Percentiles rank a stretch among this genome's conserved stretches.
These are phyloP conservation scores for Chalaropsis thielavioides DNA, from an alignment of 2,329 filamentous ascomycete genomes.

Conservation along the genomic window DNA sequence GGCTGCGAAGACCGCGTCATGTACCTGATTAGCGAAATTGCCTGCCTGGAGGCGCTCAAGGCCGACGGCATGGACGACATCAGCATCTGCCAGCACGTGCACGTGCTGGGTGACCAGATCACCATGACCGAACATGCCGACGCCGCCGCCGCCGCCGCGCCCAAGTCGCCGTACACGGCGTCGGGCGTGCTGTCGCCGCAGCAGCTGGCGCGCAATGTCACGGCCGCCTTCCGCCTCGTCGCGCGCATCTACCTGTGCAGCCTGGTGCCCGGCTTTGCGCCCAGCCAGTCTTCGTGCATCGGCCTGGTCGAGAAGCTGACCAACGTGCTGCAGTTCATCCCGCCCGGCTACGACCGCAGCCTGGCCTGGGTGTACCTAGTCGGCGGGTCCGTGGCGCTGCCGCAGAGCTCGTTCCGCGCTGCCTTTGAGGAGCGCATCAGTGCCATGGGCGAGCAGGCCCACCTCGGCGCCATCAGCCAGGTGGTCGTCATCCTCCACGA, in stretches of 20 bases:
- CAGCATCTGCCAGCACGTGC: constrained; percentile 75
- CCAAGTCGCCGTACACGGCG: constrained; percentile 35
- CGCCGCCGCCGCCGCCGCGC: constrained; percentile 32
- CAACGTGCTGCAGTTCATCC: constrained; percentile 65
- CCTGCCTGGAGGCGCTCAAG: constrained; percentile 85
- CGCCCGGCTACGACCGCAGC: constrained; percentile 76
- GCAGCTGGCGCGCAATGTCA: constrained; percentile 78
- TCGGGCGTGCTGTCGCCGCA: constrained; percentile 67
- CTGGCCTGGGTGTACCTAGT: constrained; percentile 89
- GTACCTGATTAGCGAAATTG: constrained; percentile 96
- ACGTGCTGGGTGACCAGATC: constrained; percentile 75
- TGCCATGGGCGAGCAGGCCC: constrained; percentile 60
- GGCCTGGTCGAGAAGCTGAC: constrained; percentile 67
- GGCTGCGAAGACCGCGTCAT: constrained; percentile 94
- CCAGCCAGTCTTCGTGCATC: constrained; percentile 56
- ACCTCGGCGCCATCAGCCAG: constrained; percentile 73
- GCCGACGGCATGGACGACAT: constrained; percentile 70
- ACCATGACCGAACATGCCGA: constrained; percentile 59
- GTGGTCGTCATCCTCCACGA: constrained; percentile 66
- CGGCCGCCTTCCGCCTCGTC: constrained; percentile 75
- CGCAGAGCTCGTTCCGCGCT: constrained; percentile 57
- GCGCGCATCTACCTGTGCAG: constrained; percentile 96
- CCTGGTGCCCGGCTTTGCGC: constrained; percentile 75
- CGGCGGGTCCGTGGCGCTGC: constrained; percentile 62
- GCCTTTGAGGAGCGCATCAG: constrained; percentile 64